Conservation (phyloP, 805 yeast genomes). For the Ogataea methanolica region DNA sequence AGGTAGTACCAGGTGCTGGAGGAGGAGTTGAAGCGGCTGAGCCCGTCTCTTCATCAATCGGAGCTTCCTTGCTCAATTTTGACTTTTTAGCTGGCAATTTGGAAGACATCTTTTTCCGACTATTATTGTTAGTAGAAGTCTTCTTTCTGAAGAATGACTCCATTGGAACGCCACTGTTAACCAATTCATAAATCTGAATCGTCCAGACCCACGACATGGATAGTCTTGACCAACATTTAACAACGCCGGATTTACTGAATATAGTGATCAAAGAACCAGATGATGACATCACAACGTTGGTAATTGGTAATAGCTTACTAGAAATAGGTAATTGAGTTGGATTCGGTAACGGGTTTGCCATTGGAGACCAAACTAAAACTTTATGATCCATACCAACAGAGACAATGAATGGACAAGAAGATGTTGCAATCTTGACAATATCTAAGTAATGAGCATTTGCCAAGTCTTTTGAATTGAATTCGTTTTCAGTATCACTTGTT, state of each 20-base stretch:
- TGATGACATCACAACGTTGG: slow-evolving; percentile 50
- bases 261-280: slow-evolving; percentile 57
- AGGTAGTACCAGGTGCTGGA: background rate
- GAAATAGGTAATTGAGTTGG: slow-evolving; percentile 41
- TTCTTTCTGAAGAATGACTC: slow-evolving; percentile 59
- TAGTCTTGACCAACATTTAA: slow-evolving; percentile 59
- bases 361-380: slow-evolving; percentile 70
- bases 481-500: background rate
- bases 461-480: slow-evolving; percentile 35
- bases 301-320: slow-evolving; percentile 56
- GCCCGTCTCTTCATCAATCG: slow-evolving; percentile 3
- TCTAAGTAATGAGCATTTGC: slow-evolving; percentile 57
- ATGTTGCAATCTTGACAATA: slow-evolving; percentile 54
- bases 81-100: slow-evolving; percentile 16
- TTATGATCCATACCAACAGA: slow-evolving; percentile 72
- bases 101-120: too few relatives aligned
- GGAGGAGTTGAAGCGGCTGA: background rate
- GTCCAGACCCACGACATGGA: slow-evolving; percentile 57
- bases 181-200: slow-evolving; percentile 35
- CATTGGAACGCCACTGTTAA: slow-evolving; percentile 34
- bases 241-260: slow-evolving; percentile 45
- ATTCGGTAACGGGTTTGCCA: slow-evolving; percentile 40
- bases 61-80: slow-evolving; percentile 8
- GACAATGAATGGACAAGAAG: slow-evolving; percentile 60
- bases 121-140: slow-evolving; percentile 33